Percentiles rank a stretch among this genome's conserved stretches.
Evolutionary conservation across 2,329 filamentous ascomycete species (phyloP).

Genomic region (Penicillium brasilianum): DNA sequence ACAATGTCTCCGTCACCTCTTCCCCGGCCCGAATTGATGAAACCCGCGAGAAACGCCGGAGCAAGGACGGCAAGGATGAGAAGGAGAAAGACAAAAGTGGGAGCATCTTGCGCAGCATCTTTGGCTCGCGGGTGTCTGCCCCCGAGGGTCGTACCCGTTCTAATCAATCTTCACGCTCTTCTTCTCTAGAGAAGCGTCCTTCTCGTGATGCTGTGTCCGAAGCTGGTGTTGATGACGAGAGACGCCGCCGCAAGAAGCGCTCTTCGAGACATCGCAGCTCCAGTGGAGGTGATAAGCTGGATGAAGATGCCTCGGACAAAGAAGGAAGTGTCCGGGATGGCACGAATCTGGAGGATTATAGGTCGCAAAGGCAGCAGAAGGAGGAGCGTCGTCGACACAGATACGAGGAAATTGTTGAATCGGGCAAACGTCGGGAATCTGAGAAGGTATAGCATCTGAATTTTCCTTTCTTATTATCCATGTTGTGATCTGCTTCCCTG

Average conservation of each 20-base stretch:
- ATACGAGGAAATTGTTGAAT: slow-evolving; percentile 46
- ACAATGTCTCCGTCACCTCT: slow-evolving; percentile 43
- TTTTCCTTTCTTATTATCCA: slow-evolving; percentile 34
- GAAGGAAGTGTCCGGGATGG: slow-evolving; percentile 51
- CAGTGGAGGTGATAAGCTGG: slow-evolving; percentile 50
- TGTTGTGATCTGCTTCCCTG: slow-evolving; percentile 25
- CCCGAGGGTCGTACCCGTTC: slow-evolving; percentile 29
- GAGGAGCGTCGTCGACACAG: slow-evolving; percentile 44
- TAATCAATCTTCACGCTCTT: slow-evolving; percentile 25
- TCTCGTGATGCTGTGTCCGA: slow-evolving; percentile 45
- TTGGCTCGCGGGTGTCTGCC: slow-evolving; percentile 43
- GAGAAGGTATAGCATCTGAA: slow-evolving; percentile 48
- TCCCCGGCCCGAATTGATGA: slow-evolving; percentile 41
- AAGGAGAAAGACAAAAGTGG: slow-evolving; percentile 40
- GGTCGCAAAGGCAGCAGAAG: slow-evolving; percentile 40
- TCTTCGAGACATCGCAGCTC: slow-evolving; percentile 44
- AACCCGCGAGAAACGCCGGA: slow-evolving; percentile 37
- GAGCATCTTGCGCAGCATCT: slow-evolving; percentile 46
- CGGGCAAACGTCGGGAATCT: slow-evolving; percentile 37
- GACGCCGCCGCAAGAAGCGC: slow-evolving; percentile 54
- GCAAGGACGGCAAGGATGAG: slow-evolving; percentile 38
- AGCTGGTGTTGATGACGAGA: slow-evolving; percentile 43
- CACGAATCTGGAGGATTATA: slow-evolving; percentile 39
- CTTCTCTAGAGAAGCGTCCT: slow-evolving; percentile 35
- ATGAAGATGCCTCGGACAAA: slow-evolving; percentile 53